Evolutionary conservation across 805 yeast species (phyloP).

Genomic region (Saccharomycopsis sp.): DNA sequence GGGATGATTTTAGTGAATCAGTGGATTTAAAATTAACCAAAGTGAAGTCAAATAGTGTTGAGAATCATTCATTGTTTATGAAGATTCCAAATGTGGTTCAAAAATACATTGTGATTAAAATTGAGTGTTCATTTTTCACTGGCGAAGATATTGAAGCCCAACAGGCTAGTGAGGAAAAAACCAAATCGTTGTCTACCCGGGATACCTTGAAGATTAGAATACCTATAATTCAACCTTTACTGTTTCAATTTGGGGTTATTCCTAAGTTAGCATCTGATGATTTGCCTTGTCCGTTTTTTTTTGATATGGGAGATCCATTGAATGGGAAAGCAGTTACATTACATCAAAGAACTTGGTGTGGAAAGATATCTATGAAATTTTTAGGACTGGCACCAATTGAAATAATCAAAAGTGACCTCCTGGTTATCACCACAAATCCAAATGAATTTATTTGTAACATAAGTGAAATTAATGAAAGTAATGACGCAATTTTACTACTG

Average conservation of each 20-base stretch:
- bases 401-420: conserved; percentile 30
- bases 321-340: conserved; percentile 24
- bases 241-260: conserved; percentile 26
- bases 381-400: conserved; percentile 26
- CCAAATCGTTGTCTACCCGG: conserved; percentile 16
- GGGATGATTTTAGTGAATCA: conserved; percentile 11
- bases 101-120: conserved; percentile 17
- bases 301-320: conserved; percentile 5
- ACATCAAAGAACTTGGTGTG: conserved; percentile 33
- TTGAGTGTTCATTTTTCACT: conserved; percentile 21
- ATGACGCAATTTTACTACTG: neutral
- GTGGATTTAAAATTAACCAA: conserved; percentile 12
- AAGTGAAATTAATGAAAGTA: conserved; percentile 26
- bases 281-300: conserved; percentile 27
- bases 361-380: conserved; percentile 28
- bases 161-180: conserved; percentile 18
- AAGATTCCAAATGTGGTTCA: conserved; percentile 15
- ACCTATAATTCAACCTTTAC: conserved; percentile 29
- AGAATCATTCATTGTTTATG: conserved; percentile 15
- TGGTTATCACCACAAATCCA: conserved; percentile 29
- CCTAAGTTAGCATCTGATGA: conserved; percentile 28
- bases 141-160: conserved; percentile 19
- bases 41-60: conserved; percentile 4
- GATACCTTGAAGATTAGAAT: conserved; percentile 24
- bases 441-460: conserved; percentile 30